Base-by-base conservation (phyloP, 2,329 filamentous ascomycete species). In the Cercospora zeina region DNA sequence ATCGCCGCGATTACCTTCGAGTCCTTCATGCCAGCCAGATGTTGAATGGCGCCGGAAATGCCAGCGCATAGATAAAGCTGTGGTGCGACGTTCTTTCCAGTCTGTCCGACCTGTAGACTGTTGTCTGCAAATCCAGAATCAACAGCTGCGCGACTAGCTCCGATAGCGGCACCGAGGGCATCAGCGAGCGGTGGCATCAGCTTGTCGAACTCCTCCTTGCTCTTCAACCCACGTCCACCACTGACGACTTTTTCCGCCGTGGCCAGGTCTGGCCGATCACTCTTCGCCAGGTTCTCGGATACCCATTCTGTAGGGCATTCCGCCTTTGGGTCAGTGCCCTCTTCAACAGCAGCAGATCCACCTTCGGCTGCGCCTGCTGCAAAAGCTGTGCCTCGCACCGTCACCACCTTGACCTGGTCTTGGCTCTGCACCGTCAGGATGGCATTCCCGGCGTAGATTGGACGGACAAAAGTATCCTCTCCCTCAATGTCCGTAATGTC, bases 1-100 rank as follows among this genome's bases (percentile, higher is more conserved):
- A 99, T 97, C 13, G 91, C 91, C 21, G 93, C 95, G 80, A 99
- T 99, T 62, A 99, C 95, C 82, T 99, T 99, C 82, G 92, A 97
- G 75, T 99, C 95, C 85, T 99, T 99, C 95, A 99, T 99, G 75
- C 95, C 95, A 33, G 95, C 95, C 78, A 99, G 79, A 82, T 99
- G 95, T 80, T 99, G 95, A 70, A 99, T 99, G 21, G 95, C 95
- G 58, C 95, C 95, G 8, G 91, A 96, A 71, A 99, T 97, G 73
- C 95, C 95, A 11, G 93, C 93, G 58, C 92, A 96, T 69, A 99
- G 84, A 76, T 99, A 99, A 64, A 99, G 81, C 77, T 99, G 89
- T 63, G 95, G 95, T 51, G 95, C 95, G 59, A 99, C 93, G 65
- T 97, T 96, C 85, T 99, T 99, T 73, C 95, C 95, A 13, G 95